These are phyloP conservation scores for Debaryomyces fabryi DNA, from an alignment of 1,139 yeast species.

Conservation along the genomic window DNA sequence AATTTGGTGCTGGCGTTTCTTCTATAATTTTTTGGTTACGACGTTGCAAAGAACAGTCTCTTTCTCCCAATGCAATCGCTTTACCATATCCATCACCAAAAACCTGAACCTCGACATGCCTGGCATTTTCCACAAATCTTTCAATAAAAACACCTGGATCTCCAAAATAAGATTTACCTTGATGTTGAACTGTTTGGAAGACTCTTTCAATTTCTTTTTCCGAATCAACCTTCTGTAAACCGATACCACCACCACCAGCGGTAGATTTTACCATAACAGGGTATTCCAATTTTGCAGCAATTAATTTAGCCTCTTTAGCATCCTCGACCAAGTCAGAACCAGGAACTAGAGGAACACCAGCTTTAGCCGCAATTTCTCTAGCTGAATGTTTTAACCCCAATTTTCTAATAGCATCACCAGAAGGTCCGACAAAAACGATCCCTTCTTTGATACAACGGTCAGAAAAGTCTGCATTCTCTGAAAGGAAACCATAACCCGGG, in stretches of 20 bases:
- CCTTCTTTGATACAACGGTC: conserved; percentile 83
- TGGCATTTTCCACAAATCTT: conserved; percentile 87
- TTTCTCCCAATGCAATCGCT: conserved; percentile 92
- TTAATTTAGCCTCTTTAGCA: conserved; percentile 70
- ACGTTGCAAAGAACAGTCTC: conserved; percentile 97
- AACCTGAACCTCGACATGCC: conserved; percentile 96
- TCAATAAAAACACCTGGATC: conserved; percentile 95
- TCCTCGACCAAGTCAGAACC: conserved; percentile 81
- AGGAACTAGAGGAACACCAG: conserved; percentile 93
- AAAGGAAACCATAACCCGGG: conserved; percentile 96
- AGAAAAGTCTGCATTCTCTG: conserved; percentile 95
- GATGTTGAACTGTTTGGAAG: conserved; percentile 89
- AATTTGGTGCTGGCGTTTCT: conserved; percentile 96
- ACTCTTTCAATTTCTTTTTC: conserved; percentile 79
- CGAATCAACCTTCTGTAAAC: conserved; percentile 87
- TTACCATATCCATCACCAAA: conserved; percentile 93
- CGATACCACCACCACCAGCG: conserved; percentile 99
- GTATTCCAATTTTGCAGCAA: conserved; percentile 79
- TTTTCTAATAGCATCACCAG: conserved; percentile 87
- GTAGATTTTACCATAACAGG: conserved; percentile 97
- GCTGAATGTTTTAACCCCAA: conserved; percentile 96
- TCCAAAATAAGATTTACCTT: conserved; percentile 89
- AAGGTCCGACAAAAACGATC: conserved; percentile 91
- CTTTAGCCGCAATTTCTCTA: conserved; percentile 83
- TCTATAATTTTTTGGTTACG: conserved; percentile 95